Conservation (phyloP, 805 yeast genomes). For the Saccharomycopsis synnaedendra region DNA sequence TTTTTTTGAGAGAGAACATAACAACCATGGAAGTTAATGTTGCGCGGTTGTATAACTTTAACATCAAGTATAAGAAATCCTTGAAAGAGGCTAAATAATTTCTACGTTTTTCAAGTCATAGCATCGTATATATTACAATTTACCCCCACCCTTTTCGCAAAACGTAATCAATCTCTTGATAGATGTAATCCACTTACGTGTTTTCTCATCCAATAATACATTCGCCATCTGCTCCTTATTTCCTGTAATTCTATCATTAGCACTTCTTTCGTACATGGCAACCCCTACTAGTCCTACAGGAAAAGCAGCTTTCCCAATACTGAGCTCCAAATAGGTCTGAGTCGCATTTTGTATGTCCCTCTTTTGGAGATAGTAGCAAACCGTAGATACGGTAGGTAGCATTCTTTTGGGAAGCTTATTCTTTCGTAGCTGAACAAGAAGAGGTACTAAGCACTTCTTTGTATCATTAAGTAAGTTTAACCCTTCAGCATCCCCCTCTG, state of each 20-base stretch:
- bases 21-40: constrained; percentile 98
- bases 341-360: constrained; percentile 40
- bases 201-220: constrained; percentile 67
- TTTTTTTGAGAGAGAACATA: constrained; percentile 74
- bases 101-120: not conserved
- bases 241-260: constrained; percentile 46
- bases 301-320: constrained; percentile 87
- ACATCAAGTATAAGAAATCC: constrained; percentile 58
- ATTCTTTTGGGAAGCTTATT: constrained; percentile 26
- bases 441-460: constrained; percentile 36
- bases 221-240: constrained; percentile 39
- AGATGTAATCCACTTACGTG: constrained; percentile 67
- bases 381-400: constrained; percentile 45
- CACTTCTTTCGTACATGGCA: constrained; percentile 69
- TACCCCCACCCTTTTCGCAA: constrained; percentile 22
- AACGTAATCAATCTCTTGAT: constrained; percentile 64
- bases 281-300: constrained; percentile 78
- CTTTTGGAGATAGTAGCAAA: constrained; percentile 49
- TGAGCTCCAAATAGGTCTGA: constrained; percentile 60
- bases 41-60: constrained; percentile 86
- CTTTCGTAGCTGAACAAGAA: constrained; percentile 42
- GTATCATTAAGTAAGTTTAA: constrained; percentile 32
- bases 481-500: constrained; percentile 13
- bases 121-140: not conserved
- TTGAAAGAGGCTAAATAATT: not conserved